Evolutionary conservation across 176 grass and related monocot genomes (phyloP).

Genomic region (Poa pratensis): DNA sequence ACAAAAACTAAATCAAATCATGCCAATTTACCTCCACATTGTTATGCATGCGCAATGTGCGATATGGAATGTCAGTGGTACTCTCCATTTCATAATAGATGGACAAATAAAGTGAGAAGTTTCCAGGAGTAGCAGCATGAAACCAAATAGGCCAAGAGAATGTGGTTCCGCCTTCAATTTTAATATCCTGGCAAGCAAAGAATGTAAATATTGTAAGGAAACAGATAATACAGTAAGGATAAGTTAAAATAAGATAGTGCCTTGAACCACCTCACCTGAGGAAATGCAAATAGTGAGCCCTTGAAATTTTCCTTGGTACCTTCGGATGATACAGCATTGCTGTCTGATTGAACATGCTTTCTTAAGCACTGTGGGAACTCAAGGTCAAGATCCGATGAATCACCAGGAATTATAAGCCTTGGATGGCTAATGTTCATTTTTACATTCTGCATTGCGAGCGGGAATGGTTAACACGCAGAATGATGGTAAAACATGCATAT

Average conservation of each 20-base stretch:
- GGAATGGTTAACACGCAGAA: conserved; percentile 36
- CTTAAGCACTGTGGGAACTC: conserved; percentile 73
- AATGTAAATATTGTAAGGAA: conserved; percentile 40
- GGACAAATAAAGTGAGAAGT: conserved; percentile 77
- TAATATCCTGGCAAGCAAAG: conserved; percentile 57
- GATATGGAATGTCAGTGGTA: conserved; percentile 80
- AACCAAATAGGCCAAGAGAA: conserved; percentile 99
- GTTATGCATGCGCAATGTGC: conserved; percentile 83
- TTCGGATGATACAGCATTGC: conserved; percentile 8
- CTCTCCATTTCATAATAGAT: conserved; percentile 94
- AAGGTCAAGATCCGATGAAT: conserved; percentile 48
- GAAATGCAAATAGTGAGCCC: conserved; percentile 76
- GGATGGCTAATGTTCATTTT: conserved; percentile 95
- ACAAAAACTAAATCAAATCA: conserved; percentile 17
- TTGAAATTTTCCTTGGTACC: conserved; percentile 53
- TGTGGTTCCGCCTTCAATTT: conserved; percentile 64
- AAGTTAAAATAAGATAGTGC: conserved; percentile 24
- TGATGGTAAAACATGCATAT: conserved; percentile 17
- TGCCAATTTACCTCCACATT: conserved; percentile 67
- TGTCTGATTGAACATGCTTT: conserved; percentile 58
- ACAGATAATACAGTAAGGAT: background rate
- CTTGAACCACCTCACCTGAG: conserved; percentile 65
- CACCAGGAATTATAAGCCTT: conserved; percentile 77
- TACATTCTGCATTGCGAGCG: conserved; percentile 67
- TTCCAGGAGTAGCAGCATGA: conserved; percentile 82